Evolutionary conservation across 148 eudicot genomes (phyloP).

Genomic region (Vaccinium vitisidaea): DNA sequence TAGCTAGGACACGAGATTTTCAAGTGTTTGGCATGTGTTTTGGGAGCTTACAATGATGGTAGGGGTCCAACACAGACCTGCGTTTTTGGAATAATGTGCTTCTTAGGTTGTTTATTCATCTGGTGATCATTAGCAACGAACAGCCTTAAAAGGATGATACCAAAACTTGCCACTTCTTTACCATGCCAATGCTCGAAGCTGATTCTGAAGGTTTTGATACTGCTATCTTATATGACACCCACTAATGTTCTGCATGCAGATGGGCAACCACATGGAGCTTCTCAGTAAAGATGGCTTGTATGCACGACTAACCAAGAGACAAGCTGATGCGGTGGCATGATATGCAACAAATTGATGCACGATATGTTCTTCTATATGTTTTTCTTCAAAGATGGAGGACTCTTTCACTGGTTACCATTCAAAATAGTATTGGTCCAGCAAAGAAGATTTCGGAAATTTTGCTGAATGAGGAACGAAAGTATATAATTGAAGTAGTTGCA

Average conservation of each 20-base stretch:
- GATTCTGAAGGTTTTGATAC: background rate
- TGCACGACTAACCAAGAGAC: constrained; percentile 76
- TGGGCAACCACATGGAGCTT: constrained; percentile 84
- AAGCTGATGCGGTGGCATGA: constrained; percentile 81
- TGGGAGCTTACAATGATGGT: background rate
- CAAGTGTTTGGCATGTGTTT: background rate
- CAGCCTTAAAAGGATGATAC: background rate
- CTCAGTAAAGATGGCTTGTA: constrained; percentile 75
- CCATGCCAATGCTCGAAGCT: background rate
- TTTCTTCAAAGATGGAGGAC: background rate
- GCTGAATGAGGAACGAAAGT: background rate
- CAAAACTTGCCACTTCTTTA: background rate
- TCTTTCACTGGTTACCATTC: background rate
- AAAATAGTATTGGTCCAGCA: background rate
- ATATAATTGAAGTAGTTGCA: background rate
- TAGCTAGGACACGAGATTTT: background rate
- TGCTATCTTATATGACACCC: background rate
- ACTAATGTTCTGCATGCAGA: constrained; percentile 35
- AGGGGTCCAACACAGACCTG: background rate
- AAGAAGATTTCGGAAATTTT: background rate
- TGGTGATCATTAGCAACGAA: background rate
- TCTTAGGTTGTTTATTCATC: background rate
- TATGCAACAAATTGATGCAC: background rate
- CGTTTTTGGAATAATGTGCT: background rate
- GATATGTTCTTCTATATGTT: background rate